Evolutionary conservation across 257 asterid genomes (phyloP).

Genomic region (Nicotiana attenuata): DNA sequence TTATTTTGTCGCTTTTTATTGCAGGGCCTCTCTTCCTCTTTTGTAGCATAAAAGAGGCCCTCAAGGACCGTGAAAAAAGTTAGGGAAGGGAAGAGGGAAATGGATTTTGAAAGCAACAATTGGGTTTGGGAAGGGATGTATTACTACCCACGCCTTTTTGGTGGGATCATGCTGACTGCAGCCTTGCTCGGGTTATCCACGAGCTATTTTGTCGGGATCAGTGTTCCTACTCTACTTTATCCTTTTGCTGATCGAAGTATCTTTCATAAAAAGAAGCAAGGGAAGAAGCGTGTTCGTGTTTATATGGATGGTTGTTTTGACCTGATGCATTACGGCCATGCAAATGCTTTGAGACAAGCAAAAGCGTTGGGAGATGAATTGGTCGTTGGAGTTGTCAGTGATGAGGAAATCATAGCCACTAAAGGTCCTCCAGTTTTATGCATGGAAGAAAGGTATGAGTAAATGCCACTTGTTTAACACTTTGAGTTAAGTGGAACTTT

Average conservation of each 20-base stretch:
- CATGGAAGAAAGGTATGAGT: slow-evolving; percentile 81
- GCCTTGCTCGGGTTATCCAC: slow-evolving; percentile 84
- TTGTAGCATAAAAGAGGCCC: slow-evolving; percentile 23
- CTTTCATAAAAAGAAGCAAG: slow-evolving; percentile 56
- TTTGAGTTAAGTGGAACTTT: neutral
- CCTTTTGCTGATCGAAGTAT: slow-evolving; percentile 55
- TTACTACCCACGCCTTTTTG: slow-evolving; percentile 72
- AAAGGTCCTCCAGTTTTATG: slow-evolving; percentile 90
- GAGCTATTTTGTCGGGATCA: slow-evolving; percentile 64
- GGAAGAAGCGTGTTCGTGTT: slow-evolving; percentile 68
- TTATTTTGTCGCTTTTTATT: slow-evolving; percentile 14
- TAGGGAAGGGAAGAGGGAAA: slow-evolving; percentile 27
- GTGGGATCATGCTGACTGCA: slow-evolving; percentile 91
- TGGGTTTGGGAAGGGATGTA: slow-evolving; percentile 81
- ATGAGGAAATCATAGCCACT: slow-evolving; percentile 78
- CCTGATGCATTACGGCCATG: slow-evolving; percentile 97
- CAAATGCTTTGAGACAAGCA: slow-evolving; percentile 95
- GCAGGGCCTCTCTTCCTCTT: slow-evolving; percentile 84
- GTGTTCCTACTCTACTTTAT: slow-evolving; percentile 61
- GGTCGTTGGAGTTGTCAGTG: slow-evolving; percentile 91
- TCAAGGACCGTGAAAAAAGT: slow-evolving; percentile 20
- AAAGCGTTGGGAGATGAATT: slow-evolving; percentile 85
- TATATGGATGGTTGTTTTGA: slow-evolving; percentile 98
- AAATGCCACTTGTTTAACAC: neutral
- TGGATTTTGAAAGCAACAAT: slow-evolving; percentile 74